Evolutionary conservation across 1,139 yeast species (phyloP).

Genomic region (Pneumocystis jirovecii): DNA sequence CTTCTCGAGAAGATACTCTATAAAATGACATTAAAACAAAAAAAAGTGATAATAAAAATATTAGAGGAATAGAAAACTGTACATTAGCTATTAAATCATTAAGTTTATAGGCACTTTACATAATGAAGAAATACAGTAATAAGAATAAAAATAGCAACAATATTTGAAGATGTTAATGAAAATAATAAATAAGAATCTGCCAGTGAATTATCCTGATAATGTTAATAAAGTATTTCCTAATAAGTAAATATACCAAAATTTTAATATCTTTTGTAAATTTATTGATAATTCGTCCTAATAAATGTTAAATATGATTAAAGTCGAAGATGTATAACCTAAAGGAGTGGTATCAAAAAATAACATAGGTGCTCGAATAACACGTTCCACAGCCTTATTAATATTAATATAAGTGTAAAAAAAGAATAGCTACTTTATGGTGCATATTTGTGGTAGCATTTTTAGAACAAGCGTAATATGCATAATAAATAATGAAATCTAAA

Average conservation of each 20-base stretch:
- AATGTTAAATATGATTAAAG: not conserved
- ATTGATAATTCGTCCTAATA: slow-evolving; percentile 76
- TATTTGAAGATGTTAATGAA: slow-evolving; percentile 79
- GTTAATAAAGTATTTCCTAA: slow-evolving; percentile 36
- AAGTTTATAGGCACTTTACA: not conserved
- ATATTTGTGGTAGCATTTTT: not conserved
- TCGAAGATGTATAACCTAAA: not conserved
- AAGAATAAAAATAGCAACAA: slow-evolving; percentile 30
- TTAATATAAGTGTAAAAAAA: not conserved
- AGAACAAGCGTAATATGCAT: not conserved
- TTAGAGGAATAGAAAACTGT: not conserved
- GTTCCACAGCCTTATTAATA: slow-evolving; percentile 27
- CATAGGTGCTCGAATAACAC: slow-evolving; percentile 65
- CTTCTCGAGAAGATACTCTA: slow-evolving; percentile 66
- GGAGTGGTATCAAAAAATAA: slow-evolving; percentile 95
- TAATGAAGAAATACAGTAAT: not conserved
- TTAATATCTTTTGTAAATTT: slow-evolving; percentile 88
- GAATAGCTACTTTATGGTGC: not conserved
- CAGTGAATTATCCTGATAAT: slow-evolving; percentile 62
- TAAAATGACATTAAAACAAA: slow-evolving; percentile 31
- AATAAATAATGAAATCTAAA: not conserved
- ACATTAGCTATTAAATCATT: not conserved
- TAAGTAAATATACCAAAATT: slow-evolving; percentile 19
- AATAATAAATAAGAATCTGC: slow-evolving; percentile 52
- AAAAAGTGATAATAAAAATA: not conserved